phyloP scores from a whole-genome alignment of 2,329 filamentous ascomycete species.

The Gremmenia infestans region DNA sequence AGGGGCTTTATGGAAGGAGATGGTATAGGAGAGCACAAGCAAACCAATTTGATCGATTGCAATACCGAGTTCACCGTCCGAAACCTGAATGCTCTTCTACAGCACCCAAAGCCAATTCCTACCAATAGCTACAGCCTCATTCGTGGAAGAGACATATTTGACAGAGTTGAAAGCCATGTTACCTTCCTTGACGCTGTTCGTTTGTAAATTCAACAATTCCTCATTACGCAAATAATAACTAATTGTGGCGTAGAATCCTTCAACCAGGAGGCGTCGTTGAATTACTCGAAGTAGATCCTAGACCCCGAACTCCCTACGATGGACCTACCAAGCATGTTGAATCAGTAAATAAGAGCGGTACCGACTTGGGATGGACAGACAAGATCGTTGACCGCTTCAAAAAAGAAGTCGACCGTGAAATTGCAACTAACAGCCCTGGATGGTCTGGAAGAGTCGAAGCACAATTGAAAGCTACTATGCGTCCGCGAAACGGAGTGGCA shows the following conservation, averaged over 20 bases:
- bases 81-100: conserved; percentile 24
- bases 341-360: conserved; percentile 15
- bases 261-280: conserved; percentile 30
- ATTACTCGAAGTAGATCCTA: conserved; percentile 29
- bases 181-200: conserved; percentile 28
- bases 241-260: conserved; percentile 14
- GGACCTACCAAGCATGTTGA: background rate
- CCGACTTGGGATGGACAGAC: conserved; percentile 24
- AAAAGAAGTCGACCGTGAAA: conserved; percentile 19
- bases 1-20: conserved; percentile 25
- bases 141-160: conserved; percentile 28
- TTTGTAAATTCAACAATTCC: conserved; percentile 13
- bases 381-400: conserved; percentile 25
- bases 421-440: conserved; percentile 22
- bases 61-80: conserved; percentile 26
- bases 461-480: conserved; percentile 22
- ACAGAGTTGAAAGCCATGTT: conserved; percentile 26
- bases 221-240: background rate
- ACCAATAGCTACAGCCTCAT: conserved; percentile 27
- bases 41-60: conserved; percentile 13
- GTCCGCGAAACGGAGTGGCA: conserved; percentile 25
- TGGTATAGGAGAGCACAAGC: background rate
- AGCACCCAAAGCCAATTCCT: conserved; percentile 22
- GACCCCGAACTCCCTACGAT: conserved; percentile 18
- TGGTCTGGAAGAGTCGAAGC: conserved; percentile 26